Conservation (phyloP, 306 rosid genomes). For the Quercus engelmannii region DNA sequence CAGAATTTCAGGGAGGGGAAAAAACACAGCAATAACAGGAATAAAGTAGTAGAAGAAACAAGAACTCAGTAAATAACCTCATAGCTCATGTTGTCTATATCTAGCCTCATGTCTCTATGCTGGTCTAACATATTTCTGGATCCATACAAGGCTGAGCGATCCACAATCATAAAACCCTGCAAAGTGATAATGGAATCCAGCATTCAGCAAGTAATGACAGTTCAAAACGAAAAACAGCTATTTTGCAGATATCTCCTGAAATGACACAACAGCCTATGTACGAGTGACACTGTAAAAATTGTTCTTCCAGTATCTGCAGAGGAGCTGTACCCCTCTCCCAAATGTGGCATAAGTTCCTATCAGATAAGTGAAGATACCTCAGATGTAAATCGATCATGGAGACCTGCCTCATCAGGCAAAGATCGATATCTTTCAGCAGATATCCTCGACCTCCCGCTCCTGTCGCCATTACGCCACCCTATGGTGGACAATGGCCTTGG, state of each 20-base stretch:
- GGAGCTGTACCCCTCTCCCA: neutral
- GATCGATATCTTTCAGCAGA: constrained; percentile 36
- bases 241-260: neutral
- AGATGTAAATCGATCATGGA: constrained; percentile 37
- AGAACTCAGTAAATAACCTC: constrained; percentile 45
- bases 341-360: neutral
- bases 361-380: constrained; percentile 24
- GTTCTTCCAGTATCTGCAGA: neutral
- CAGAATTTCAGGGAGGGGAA: constrained; percentile 3
- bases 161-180: constrained; percentile 74
- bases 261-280: neutral
- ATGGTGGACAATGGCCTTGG: constrained; percentile 43
- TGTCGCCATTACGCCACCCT: constrained; percentile 61
- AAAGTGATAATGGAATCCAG: neutral
- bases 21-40: neutral
- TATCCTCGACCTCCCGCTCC: constrained; percentile 71
- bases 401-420: constrained; percentile 19
- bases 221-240: neutral
- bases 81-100: constrained; percentile 77
- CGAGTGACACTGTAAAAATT: neutral
- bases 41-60: neutral
- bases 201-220: neutral
- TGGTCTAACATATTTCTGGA: constrained; percentile 66
- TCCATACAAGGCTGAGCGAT: constrained; percentile 53
- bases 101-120: constrained; percentile 90